Base-by-base conservation (phyloP, 23 red algal species). In the Gracilaria gracilis region DNA sequence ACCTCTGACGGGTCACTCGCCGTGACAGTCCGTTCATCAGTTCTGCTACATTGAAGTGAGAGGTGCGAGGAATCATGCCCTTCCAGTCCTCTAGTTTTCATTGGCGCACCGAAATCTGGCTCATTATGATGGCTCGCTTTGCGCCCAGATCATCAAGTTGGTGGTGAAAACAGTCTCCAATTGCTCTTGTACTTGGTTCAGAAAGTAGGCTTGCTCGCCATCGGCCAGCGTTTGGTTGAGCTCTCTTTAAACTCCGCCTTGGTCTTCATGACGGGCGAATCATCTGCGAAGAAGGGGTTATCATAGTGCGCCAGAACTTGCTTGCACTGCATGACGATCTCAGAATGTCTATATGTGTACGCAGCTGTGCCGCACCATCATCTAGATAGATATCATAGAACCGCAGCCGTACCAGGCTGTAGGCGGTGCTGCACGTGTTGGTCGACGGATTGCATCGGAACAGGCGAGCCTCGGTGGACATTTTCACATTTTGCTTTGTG, bases 61-160 rank as follows among this genome's bases (percentile, higher is more conserved):
- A 4, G 5, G 47, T 59, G 23, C 76, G 76, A 21, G 76, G 76
- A 59, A 81, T 31, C 25, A 58, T 81, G 0, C 76, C 54, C 33
- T 81, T 81, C 76, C 76, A 81, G 33, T 81, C 76, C 13, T 36
- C 21, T 58, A 81, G 47, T 27, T 81, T 81, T 1, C 76, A 1
- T 54, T 81, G 4, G 42, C 47, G 37, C 54, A 81, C 54, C 2
- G 76, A 58, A 25, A 81, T 81, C 27, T 59, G 49, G 9, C 76
- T 25, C 54, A 55, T 54, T 11, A 81, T 53, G 1, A 47, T 9
- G 21, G 76, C 76, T 25, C 76, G 46, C 21, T 7, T 81, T 31
- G 76, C 47, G 32, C 54, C 19, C 4, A 81, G 42, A 1, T 48
- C 49, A 1, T 5, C 7, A 3, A 81, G 47, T 39, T 81, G 40